Evolutionary conservation across 148 eudicot species (phyloP).

Genomic region (Heliamphora exappendiculata): DNA sequence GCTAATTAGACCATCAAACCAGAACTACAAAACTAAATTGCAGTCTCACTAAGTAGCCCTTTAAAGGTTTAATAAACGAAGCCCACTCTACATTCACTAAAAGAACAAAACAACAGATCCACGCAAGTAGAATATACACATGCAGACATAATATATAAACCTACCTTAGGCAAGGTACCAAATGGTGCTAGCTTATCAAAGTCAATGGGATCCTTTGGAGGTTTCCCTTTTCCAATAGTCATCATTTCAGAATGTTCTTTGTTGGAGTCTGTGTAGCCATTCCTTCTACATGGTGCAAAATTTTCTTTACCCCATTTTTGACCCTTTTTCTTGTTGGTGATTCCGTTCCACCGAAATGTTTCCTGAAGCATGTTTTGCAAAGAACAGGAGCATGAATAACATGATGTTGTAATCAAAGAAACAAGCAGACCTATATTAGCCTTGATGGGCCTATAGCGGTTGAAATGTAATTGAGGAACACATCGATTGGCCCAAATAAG

Average conservation of each 20-base stretch:
- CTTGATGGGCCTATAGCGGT: neutral
- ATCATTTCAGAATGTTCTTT: slow-evolving; percentile 19
- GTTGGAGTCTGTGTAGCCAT: slow-evolving; percentile 24
- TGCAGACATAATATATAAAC: neutral
- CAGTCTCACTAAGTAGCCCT: neutral
- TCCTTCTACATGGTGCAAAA: slow-evolving; percentile 17
- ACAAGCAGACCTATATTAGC: neutral
- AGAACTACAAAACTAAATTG: neutral
- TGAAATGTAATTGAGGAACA: neutral
- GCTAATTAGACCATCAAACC: neutral
- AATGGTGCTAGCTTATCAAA: slow-evolving; percentile 70
- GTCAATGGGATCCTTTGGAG: slow-evolving; percentile 22
- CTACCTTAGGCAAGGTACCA: slow-evolving; percentile 51
- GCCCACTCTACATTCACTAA: neutral
- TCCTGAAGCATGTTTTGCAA: slow-evolving; percentile 15
- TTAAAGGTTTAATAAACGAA: neutral
- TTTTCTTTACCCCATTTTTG: slow-evolving; percentile 22
- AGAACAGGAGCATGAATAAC: neutral
- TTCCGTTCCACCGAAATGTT: slow-evolving; percentile 16
- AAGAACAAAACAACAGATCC: neutral
- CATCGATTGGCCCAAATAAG: neutral
- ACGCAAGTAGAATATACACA: neutral
- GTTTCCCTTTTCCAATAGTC: slow-evolving; percentile 22
- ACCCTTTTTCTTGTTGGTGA: slow-evolving; percentile 20
- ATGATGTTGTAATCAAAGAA: neutral